Evolutionary conservation across 257 asterid species (phyloP), one percentile per base, ranked within the genome.

Genomic region (Forsythia suspensa): DNA sequence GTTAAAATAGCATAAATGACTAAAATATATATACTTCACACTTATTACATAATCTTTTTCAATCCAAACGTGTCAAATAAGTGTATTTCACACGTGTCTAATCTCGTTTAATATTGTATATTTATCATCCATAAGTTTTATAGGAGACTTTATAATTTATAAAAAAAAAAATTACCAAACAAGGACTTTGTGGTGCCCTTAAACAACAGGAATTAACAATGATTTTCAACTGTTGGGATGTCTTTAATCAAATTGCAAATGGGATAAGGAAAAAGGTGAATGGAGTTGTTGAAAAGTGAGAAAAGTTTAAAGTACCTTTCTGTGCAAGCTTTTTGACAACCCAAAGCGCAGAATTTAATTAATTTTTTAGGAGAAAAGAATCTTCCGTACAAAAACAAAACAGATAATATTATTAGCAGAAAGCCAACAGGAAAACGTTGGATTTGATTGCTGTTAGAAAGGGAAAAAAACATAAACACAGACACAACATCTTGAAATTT

Each of bases 231-330:
- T 12, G 59, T 75, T 70, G 76, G 57, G 57, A 81, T 67, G 55
- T 74, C 80, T 79, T 78, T 78, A 78, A 78, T 76, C 77, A 76
- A 70, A 67, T 39, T 57, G 66, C 36, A 51, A 78, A 84, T 71
- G 71, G 77, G 43, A 74, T 10, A 74, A 46, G 44, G 61, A 77
- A 84, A 29, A 81, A 74, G 70, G 75, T 36, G 73, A 71, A 84
- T 65, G 80, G 82, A 81, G 87, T 66, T 3, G 88, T 84, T 84
- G 84, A 84, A 84, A 84, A 84, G 82, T 72, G 72, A 74, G 38
- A 29, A 79, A 81, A 84, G 83, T 79, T 39, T 48, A 29, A 59
- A 24, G 42, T 11, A 15, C 82, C 85, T 43, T 84, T 81, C 51
- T 36, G 24, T 59, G 68, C 34, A 38, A 77, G 69, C 73, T 77